Evolutionary conservation across 2,329 filamentous ascomycete genomes (phyloP), one percentile per base, ranked within the genome.

Genomic region (Aspergillus fructus): DNA sequence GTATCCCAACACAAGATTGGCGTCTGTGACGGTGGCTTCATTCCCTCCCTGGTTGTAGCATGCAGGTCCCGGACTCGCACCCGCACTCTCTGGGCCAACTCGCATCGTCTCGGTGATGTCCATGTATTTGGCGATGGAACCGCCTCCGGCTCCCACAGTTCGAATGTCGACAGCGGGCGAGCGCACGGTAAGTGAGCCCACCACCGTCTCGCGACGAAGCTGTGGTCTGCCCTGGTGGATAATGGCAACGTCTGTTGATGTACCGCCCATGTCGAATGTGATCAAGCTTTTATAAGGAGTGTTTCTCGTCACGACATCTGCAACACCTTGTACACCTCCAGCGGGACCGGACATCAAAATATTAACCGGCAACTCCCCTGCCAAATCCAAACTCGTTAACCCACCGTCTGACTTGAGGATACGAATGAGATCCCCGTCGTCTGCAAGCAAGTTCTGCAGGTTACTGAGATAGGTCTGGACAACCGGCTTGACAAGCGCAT

Each of bases 251-350:
- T 81, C 79, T 0, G 79, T 80, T 5, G 76, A 79, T 1, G 79
- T 81, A 2, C 79, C 79, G n/a, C 79, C 79, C 77, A 81, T 80
- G 52, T 81, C 79, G 12, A 81, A 69, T 0, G 78, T 81, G 51
- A 81, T 79, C 24, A 81, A 66, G 42, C 80, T 79, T 60, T 78
- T 79, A 65, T 76, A 80, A 0, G 74, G 73, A 0, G 78, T 80
- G 52, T 76, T 74, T 42, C 73, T 75, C 8, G 78, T 71, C 1
- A 81, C 74, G 9, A 78, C 69, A 60, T 81, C 78, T 9, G 77
- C 77, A 7, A 80, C 78, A 15, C 78, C 78, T 47, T 77, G 76
- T 9, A 78, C 79, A n/a, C 79, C 79, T 40, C 79, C 79, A n/a
- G 79, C 79, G 1, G 79, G 78, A 0, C 78, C 79, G 24, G 77